A percentile compares a stretch with the other conserved stretches of the same genome.
phyloP scores from a whole-genome alignment of 2,329 filamentous ascomycete genomes.

The Curvularia eragrostidis region DNA sequence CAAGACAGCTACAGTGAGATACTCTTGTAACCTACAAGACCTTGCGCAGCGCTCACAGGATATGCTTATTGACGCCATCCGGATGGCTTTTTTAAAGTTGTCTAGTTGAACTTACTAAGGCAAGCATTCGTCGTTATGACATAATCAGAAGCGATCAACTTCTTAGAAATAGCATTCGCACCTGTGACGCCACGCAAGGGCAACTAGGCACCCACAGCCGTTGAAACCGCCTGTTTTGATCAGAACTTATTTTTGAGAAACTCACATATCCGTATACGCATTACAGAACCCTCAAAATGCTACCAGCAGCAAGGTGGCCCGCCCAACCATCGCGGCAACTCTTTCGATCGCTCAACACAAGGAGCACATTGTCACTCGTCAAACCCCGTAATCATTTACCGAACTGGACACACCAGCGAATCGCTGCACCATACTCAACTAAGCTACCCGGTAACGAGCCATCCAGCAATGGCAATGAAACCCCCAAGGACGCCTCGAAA shows the following conservation, averaged over 20 bases:
- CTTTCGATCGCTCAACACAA: slow-evolving; percentile 34
- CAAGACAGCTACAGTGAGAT: neutral
- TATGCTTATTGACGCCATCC: neutral
- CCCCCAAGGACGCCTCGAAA: slow-evolving; percentile 32
- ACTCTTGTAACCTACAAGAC: neutral
- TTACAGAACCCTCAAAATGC: slow-evolving; percentile 26
- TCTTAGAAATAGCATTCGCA: slow-evolving; percentile 6
- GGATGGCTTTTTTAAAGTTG: neutral
- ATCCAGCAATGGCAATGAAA: slow-evolving; percentile 16
- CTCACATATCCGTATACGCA: slow-evolving; percentile 4
- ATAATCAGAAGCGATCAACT: slow-evolving; percentile 15
- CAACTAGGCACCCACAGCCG: slow-evolving; percentile 1
- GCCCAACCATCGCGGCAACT: slow-evolving; percentile 35
- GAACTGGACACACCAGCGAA: slow-evolving; percentile 22
- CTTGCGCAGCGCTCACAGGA: neutral
- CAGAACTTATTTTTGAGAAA: neutral
- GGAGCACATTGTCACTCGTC: slow-evolving; percentile 24
- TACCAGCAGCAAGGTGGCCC: slow-evolving; percentile 36
- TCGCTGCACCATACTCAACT: slow-evolving; percentile 19
- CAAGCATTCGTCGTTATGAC: slow-evolving; percentile 6
- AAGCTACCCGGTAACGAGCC: slow-evolving; percentile 17
- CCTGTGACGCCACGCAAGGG: slow-evolving; percentile 10
- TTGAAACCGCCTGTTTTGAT: slow-evolving; percentile 5
- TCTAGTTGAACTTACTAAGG: neutral
- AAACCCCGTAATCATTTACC: slow-evolving; percentile 36